Evolutionary conservation across 2,329 filamentous ascomycete species (phyloP), one percentile per base, ranked within the genome.

Genomic region (Emmonsia crescens): DNA sequence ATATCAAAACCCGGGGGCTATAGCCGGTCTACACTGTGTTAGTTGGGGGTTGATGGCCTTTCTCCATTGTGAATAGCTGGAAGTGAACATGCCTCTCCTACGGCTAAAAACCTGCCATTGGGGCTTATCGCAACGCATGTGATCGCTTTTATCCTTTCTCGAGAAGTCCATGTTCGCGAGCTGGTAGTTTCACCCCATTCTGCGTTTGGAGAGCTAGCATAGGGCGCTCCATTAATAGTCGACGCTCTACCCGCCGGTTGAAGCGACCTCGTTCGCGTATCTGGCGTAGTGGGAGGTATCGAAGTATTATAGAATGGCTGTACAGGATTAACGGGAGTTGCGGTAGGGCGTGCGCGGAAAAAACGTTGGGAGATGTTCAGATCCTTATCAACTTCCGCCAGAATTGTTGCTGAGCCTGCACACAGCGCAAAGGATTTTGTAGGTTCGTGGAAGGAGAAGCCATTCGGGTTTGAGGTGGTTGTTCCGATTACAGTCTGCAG

Each of bases 131-230:
- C 88, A 31, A 99, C 83, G 70, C 92, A 96, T 5, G 92, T 96
- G 1, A 92, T 91, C 21, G 94, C 89, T 77, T 97, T 97, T 72
- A 97, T 92, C 66, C 91, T 85, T 74, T 97, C 94, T 66, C 90
- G 85, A 61, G 90, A 94, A 1, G 89, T 91, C 87, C 90, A 93
- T 14, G 88, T 90, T 72, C 87, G 90, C 59, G 83, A 85, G 48
- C 71, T 77, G 6, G 77, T 78, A 38, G 77, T 79, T 56, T 96
- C 92, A 16, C 72, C 70, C 72, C 77, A 79, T 61, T 84, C 82
- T 59, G 73, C 75, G 5, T 73, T 74, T 8, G 82, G 79, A 19
- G 82, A 81, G 8, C 73, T 75, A 60, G 75, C 74, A 27, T 75
- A 72, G 36, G 75, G 72, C 61, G 69, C 73, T 58, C 75, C 73